Conservation (phyloP, 768 basidiomycete genomes). For the Lentinula raphanica region DNA sequence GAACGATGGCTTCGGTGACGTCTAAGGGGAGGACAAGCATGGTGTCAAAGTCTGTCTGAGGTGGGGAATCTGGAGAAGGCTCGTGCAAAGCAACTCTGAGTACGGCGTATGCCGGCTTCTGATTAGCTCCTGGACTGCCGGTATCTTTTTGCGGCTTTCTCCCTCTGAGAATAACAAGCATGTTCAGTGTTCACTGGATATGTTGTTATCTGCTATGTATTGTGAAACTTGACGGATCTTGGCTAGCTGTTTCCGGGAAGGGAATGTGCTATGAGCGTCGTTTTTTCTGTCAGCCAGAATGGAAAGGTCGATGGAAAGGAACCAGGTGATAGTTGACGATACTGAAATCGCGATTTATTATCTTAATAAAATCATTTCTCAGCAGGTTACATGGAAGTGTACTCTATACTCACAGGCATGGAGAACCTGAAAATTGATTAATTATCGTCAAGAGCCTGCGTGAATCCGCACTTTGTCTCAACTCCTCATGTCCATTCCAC, state of each 20-base stretch:
- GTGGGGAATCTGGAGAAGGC: not conserved
- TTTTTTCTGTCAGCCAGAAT: not conserved
- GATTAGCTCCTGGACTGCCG: too few species aligned
- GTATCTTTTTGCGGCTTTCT: too few species aligned
- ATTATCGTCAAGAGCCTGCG: too few species aligned
- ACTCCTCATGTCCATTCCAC: not conserved
- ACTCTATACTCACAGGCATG: too few species aligned
- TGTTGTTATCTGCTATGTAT: too few species aligned
- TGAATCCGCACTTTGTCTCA: not conserved
- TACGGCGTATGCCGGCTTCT: not conserved
- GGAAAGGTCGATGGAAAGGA: not conserved
- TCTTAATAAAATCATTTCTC: too few species aligned
- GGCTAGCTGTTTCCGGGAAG: not conserved
- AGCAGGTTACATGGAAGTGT: not conserved
- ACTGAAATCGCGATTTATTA: too few species aligned
- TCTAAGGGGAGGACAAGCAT: slow-evolving; percentile 1
- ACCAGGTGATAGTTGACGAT: too few species aligned
- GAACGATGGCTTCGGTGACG: not conserved
- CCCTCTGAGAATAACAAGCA: too few species aligned
- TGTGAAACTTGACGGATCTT: too few species aligned
- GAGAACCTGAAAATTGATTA: too few species aligned
- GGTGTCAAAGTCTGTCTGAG: not conserved
- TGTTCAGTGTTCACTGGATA: too few species aligned
- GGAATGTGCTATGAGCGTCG: not conserved
- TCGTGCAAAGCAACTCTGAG: not conserved